These are phyloP conservation scores for Boletus reticuloceps DNA, from an alignment of 768 basidiomycete species.

Conservation along the genomic window DNA sequence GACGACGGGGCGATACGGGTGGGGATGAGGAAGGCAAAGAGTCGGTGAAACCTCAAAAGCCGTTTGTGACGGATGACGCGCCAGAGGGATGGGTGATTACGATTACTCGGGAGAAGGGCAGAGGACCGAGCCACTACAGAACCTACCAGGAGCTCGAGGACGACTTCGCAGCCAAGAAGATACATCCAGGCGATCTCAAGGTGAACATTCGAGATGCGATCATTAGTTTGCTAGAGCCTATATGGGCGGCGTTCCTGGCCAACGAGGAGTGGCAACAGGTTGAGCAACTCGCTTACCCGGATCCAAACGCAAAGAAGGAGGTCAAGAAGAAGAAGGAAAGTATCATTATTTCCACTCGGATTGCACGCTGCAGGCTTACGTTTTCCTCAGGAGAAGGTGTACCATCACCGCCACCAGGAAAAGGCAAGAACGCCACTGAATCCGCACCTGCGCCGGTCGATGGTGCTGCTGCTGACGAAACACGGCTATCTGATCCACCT, in stretches of 20 bases:
- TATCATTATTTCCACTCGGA: not conserved
- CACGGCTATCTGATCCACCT: not conserved
- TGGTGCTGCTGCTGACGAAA: not conserved
- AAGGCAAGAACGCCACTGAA: constrained; percentile 50
- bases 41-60: too few relatives aligned
- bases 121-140: too few relatives aligned
- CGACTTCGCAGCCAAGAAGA: too few relatives aligned
- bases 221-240: constrained; percentile 75
- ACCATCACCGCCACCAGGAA: too few relatives aligned
- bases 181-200: constrained; percentile 89
- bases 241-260: constrained; percentile 72
- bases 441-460: constrained; percentile 3
- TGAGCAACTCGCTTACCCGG: constrained; percentile 82
- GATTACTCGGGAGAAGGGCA: too few relatives aligned
- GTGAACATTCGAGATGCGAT: constrained; percentile 70
- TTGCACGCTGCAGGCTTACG: not conserved
- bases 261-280: constrained; percentile 79
- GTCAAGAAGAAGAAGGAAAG: constrained; percentile 59
- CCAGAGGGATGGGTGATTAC: too few relatives aligned
- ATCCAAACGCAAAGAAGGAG: constrained; percentile 60
- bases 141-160: too few relatives aligned
- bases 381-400: constrained; percentile 62
- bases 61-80: too few relatives aligned
- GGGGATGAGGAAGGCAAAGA: too few relatives aligned
- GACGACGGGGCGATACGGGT: too few relatives aligned